Percentiles rank a stretch among this genome's conserved stretches.
Conservation (phyloP, 345 rosid genomes). For the Eucalyptus cloeziana region DNA sequence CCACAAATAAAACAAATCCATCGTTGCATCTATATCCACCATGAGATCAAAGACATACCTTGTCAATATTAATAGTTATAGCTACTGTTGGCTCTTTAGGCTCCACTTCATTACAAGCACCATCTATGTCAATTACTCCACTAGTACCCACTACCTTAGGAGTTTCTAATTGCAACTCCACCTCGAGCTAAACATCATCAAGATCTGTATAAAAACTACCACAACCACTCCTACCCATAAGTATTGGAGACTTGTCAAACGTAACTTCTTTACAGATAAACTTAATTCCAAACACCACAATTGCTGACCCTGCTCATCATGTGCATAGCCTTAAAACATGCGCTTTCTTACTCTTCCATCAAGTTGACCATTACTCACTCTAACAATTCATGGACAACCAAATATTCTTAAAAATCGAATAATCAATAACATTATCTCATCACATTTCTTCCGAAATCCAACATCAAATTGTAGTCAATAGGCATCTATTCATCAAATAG, state of each 20-base stretch:
- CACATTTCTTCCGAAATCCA: rapidly evolving
- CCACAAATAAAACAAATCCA: not conserved
- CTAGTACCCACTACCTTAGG: not conserved
- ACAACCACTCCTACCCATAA: not conserved
- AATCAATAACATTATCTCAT: no score
- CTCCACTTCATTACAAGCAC: not conserved
- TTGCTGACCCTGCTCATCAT: rapidly evolving
- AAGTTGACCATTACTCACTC: not conserved
- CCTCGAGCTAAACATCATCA: not conserved
- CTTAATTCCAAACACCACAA: not conserved
- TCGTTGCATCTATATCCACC: not conserved
- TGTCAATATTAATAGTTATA: not conserved
- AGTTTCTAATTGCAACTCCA: no score
- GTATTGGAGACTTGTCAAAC: not conserved
- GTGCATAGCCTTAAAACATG: not conserved
- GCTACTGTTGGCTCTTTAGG: not conserved
- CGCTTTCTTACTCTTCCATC: not conserved
- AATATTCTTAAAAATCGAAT: no score
- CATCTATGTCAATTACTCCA: not conserved
- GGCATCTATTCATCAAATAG: not conserved
- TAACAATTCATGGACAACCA: not conserved
- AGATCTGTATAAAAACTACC: not conserved
- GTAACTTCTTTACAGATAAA: rapidly evolving
- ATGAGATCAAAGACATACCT: not conserved
- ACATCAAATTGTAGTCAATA: not conserved